phyloP scores from a whole-genome alignment of 1,284 basidiomycete species.

The Salmacisia buchloeana region DNA sequence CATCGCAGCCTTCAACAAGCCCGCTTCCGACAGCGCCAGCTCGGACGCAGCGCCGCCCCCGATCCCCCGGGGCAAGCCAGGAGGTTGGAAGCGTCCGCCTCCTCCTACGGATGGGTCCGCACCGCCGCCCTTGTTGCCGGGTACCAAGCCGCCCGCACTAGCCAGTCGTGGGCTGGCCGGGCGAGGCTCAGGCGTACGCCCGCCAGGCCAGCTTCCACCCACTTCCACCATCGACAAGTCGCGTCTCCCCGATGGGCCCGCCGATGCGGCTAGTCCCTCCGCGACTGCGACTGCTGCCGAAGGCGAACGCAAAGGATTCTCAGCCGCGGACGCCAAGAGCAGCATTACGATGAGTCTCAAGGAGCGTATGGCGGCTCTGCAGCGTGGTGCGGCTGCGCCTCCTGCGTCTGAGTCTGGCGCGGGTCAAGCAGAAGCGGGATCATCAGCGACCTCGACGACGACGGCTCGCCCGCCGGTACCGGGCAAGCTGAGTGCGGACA shows the following conservation, averaged over 20 bases:
- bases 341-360: constrained; percentile 49
- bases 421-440: neutral
- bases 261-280: neutral
- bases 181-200: too few species aligned
- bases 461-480: constrained; percentile 7
- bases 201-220: too few species aligned
- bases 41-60: constrained; percentile 37
- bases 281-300: constrained; percentile 9
- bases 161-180: constrained; percentile 9
- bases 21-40: too few species aligned
- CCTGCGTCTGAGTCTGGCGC: neutral
- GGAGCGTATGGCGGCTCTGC: constrained; percentile 48
- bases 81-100: constrained; percentile 43
- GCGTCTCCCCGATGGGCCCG: too few species aligned
- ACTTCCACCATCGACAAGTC: neutral
- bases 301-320: constrained; percentile 22
- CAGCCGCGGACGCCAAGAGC: constrained; percentile 44
- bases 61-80: constrained; percentile 37
- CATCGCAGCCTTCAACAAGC: constrained; percentile 49
- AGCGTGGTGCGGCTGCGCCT: too few species aligned
- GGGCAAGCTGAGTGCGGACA: constrained; percentile 8
- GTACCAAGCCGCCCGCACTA: constrained; percentile 12
- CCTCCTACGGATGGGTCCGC: constrained; percentile 19
- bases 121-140: constrained; percentile 34
- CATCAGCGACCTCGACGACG: neutral